phyloP scores from a whole-genome alignment of 495 filamentous ascomycete species.

The Aspergillus incahuasiensis region DNA sequence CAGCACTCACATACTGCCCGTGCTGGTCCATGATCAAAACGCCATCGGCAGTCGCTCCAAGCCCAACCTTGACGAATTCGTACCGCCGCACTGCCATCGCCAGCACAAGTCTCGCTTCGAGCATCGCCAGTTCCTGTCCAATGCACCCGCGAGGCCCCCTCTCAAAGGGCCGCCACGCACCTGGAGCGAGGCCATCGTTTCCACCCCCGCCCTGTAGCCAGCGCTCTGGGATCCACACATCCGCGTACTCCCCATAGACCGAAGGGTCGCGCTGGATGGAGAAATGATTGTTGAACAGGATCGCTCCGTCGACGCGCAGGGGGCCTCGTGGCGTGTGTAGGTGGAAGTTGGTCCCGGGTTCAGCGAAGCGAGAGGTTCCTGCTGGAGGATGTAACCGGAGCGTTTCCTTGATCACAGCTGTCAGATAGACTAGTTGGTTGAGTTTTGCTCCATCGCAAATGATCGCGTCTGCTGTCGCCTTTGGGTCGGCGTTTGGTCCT shows the following conservation, averaged over 20 bases:
- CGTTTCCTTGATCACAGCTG: conserved; percentile 47
- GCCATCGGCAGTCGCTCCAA: conserved; percentile 31
- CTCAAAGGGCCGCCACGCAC: conserved; percentile 44
- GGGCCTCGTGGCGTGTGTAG: too few relatives aligned
- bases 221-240: conserved; percentile 22
- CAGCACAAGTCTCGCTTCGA: conserved; percentile 39
- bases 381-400: conserved; percentile 42
- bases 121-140: conserved; percentile 44
- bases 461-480: neutral
- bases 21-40: conserved; percentile 28
- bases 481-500: conserved; percentile 20
- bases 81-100: conserved; percentile 35
- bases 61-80: conserved; percentile 42
- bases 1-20: conserved; percentile 37
- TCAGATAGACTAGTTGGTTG: conserved; percentile 37
- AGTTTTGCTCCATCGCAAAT: conserved; percentile 18
- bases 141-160: conserved; percentile 47
- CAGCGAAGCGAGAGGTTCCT: conserved; percentile 12
- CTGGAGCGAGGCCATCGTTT: conserved; percentile 16
- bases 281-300: too few relatives aligned
- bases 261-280: too few relatives aligned
- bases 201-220: conserved; percentile 16
- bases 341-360: too few relatives aligned
- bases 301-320: too few relatives aligned
- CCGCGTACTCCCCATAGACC: conserved; percentile 1